Evolutionary conservation across 2,329 filamentous ascomycete species (phyloP).

Genomic region (Phialophora macrospora): DNA sequence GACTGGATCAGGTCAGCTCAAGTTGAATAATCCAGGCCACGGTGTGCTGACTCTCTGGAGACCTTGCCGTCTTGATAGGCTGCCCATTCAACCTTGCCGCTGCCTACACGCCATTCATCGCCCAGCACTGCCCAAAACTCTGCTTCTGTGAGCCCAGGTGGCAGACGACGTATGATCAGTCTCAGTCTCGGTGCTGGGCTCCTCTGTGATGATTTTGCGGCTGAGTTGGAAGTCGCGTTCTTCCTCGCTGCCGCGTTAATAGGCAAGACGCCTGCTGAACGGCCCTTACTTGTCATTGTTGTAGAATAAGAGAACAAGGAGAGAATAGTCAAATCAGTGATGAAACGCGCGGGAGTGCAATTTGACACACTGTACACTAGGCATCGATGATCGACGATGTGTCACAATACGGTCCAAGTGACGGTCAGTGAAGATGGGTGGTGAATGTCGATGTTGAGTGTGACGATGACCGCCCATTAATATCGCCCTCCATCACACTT

Average conservation of each 20-base stretch:
- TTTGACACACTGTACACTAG: background rate
- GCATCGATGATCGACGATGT: slow-evolving; percentile 4
- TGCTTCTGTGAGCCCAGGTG: slow-evolving; percentile 78
- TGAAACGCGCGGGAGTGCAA: background rate
- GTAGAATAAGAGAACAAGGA: slow-evolving; percentile 17
- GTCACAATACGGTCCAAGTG: slow-evolving; percentile 10
- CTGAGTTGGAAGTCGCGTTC: slow-evolving; percentile 48
- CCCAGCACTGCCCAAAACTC: slow-evolving; percentile 78
- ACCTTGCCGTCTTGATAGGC: slow-evolving; percentile 75
- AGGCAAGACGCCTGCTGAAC: slow-evolving; percentile 60
- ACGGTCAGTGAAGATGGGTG: slow-evolving; percentile 12
- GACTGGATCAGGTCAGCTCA: slow-evolving; percentile 54
- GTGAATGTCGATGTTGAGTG: slow-evolving; percentile 1
- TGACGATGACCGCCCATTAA: slow-evolving; percentile 4
- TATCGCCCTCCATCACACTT: slow-evolving; percentile 12
- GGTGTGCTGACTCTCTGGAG: slow-evolving; percentile 74
- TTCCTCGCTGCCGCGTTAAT: slow-evolving; percentile 55
- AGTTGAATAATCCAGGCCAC: slow-evolving; percentile 6
- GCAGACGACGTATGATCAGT: slow-evolving; percentile 80
- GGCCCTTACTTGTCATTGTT: slow-evolving; percentile 33
- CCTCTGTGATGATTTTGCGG: slow-evolving; percentile 52
- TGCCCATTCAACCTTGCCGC: slow-evolving; percentile 83
- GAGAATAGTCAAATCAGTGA: background rate
- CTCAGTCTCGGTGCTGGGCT: slow-evolving; percentile 71
- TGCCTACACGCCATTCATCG: slow-evolving; percentile 78